These are phyloP conservation scores for Botrytis galanthina DNA, from an alignment of 2,329 filamentous ascomycete species.

Conservation along the genomic window DNA sequence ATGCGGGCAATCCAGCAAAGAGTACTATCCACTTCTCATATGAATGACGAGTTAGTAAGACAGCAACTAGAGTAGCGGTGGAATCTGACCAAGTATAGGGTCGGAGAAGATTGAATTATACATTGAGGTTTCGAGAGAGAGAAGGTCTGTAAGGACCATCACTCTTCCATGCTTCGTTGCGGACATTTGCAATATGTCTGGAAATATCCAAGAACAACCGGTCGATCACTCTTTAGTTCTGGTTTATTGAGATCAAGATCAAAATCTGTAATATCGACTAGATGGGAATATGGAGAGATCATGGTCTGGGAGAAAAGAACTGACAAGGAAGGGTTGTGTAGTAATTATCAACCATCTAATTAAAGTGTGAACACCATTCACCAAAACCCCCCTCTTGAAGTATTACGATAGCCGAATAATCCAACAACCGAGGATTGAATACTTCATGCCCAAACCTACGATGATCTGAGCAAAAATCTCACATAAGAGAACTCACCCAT, in stretches of 20 bases:
- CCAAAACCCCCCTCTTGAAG: no score
- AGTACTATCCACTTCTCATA: fast-evolving
- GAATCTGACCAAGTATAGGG: not conserved
- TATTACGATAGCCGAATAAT: no score
- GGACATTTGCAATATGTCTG: not conserved
- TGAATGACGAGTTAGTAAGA: not conserved
- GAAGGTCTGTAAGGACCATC: not conserved
- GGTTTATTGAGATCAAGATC: not conserved
- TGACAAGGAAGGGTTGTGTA: not conserved
- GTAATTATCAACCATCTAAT: not conserved
- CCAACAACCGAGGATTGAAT: no score
- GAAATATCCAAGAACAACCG: not conserved
- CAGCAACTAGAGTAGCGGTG: not conserved
- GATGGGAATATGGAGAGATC: not conserved
- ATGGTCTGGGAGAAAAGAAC: not conserved
- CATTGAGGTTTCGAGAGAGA: not conserved
- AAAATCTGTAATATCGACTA: not conserved
- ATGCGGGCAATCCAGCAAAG: not conserved
- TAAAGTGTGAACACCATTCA: no score
- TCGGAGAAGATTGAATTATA: not conserved
- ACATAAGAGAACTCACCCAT: no score
- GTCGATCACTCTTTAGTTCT: not conserved
- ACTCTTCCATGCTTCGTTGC: not conserved
- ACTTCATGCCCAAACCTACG: no score
- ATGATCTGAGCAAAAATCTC: no score